These are phyloP conservation scores for Platismatia glauca DNA, from an alignment of 495 filamentous ascomycete genomes.

Conservation along the genomic window DNA sequence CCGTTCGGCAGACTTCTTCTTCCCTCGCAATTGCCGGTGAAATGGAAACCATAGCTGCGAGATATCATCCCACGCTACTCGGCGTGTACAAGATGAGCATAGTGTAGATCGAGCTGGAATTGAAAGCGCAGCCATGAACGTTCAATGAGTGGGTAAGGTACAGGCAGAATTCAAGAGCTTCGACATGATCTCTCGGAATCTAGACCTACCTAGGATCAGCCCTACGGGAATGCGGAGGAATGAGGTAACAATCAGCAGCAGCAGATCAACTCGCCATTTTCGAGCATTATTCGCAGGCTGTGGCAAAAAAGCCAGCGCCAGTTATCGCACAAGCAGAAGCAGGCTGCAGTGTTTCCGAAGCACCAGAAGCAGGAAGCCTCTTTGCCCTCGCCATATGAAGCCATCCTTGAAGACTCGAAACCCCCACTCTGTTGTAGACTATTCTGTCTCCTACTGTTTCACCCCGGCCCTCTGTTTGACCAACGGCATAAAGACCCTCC, in stretches of 20 bases:
- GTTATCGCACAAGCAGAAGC: neutral
- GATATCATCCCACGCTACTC: constrained; percentile 18
- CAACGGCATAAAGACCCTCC: neutral
- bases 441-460: neutral
- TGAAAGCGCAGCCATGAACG: constrained; percentile 1
- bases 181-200: neutral
- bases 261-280: neutral
- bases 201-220: neutral
- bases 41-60: constrained; percentile 14
- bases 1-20: constrained; percentile 42
- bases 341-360: neutral
- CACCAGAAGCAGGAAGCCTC: neutral
- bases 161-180: neutral
- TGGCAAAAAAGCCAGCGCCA: neutral
- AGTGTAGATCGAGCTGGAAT: constrained; percentile 2
- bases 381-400: neutral
- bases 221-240: neutral
- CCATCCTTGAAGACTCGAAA: neutral
- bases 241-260: neutral
- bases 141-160: neutral
- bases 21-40: constrained; percentile 42
- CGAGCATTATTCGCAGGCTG: neutral
- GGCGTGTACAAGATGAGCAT: constrained; percentile 25
- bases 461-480: neutral
- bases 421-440: neutral